Conservation (phyloP, 805 yeast genomes). For the Saccharomycopsis sp. region DNA sequence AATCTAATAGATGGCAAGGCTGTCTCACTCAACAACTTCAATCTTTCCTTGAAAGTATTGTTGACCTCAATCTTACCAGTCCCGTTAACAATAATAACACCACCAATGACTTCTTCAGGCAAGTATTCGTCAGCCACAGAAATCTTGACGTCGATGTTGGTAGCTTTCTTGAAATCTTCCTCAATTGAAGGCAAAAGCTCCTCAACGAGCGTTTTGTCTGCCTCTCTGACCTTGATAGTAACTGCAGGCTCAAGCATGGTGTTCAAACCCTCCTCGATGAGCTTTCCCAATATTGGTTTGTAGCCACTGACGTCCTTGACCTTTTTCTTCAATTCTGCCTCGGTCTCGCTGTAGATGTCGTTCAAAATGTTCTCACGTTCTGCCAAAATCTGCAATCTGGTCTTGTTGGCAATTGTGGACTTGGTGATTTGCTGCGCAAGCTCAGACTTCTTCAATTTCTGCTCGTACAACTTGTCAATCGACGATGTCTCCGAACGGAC, state of each 20-base stretch:
- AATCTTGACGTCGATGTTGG: conserved; percentile 51
- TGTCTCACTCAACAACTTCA: conserved; percentile 70
- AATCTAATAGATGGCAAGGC: conserved; percentile 90
- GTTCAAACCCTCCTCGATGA: conserved; percentile 71
- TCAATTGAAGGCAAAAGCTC: conserved; percentile 39
- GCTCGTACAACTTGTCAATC: conserved; percentile 74
- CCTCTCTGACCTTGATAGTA: conserved; percentile 57
- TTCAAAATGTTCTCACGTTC: conserved; percentile 79
- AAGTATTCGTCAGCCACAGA: conserved; percentile 47
- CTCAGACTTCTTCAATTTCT: conserved; percentile 82
- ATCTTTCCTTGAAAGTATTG: conserved; percentile 93
- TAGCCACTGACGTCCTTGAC: conserved; percentile 50
- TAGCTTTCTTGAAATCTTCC: conserved; percentile 59
- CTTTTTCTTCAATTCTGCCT: conserved; percentile 50
- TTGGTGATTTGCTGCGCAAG: conserved; percentile 92
- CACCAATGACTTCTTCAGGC: conserved; percentile 68
- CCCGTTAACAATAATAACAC: conserved; percentile 64
- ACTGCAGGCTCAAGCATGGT: conserved; percentile 69
- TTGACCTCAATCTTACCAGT: conserved; percentile 80
- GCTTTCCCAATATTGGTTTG: conserved; percentile 61
- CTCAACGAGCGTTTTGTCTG: conserved; percentile 49
- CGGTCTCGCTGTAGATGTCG: conserved; percentile 67
- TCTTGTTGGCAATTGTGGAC: conserved; percentile 92
- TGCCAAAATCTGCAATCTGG: conserved; percentile 81
- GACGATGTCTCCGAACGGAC: conserved; percentile 89